Percentiles rank a stretch among this genome's conserved stretches.
phyloP scores from a whole-genome alignment of 2,329 filamentous ascomycete species.

The Blumeriella jaapii region DNA sequence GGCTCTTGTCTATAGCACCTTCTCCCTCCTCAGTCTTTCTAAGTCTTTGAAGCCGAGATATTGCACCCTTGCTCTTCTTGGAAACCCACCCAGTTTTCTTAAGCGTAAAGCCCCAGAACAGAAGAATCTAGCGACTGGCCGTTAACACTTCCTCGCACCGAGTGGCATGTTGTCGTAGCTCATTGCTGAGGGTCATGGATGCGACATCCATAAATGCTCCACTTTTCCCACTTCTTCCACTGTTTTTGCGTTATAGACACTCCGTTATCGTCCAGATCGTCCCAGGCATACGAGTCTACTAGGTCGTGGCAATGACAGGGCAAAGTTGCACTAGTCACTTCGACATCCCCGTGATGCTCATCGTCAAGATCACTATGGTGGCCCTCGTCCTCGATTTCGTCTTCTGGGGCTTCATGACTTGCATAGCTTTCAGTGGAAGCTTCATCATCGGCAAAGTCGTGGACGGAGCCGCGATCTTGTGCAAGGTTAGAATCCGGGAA shows the following conservation, averaged over 20 bases:
- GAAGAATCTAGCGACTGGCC: neutral
- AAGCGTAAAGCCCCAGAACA: too few relatives aligned
- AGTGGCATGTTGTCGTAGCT: slow-evolving; percentile 7
- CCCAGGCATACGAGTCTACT: slow-evolving; percentile 10
- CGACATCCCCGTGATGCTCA: slow-evolving; percentile 3
- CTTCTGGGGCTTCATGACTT: slow-evolving; percentile 23
- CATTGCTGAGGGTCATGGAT: slow-evolving; percentile 11
- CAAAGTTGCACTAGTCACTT: neutral
- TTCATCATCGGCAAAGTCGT: neutral
- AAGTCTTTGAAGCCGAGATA: too few relatives aligned
- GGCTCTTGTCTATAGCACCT: too few relatives aligned
- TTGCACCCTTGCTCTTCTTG: too few relatives aligned
- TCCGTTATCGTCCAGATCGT: slow-evolving; percentile 37
- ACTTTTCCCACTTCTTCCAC: slow-evolving; percentile 44
- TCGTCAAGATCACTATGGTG: slow-evolving; percentile 8
- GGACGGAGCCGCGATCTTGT: neutral
- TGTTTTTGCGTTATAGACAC: slow-evolving; percentile 34
- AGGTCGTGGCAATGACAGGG: slow-evolving; percentile 6
- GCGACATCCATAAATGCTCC: slow-evolving; percentile 37
- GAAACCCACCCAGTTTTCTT: too few relatives aligned
- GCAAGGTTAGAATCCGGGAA: neutral
- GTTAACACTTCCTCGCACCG: neutral
- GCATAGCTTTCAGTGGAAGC: neutral
- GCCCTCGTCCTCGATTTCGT: slow-evolving; percentile 5
- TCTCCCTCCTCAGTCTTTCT: too few relatives aligned